These are phyloP conservation scores for Trapa bicornis DNA, from an alignment of 345 rosid genomes.

Conservation along the genomic window DNA sequence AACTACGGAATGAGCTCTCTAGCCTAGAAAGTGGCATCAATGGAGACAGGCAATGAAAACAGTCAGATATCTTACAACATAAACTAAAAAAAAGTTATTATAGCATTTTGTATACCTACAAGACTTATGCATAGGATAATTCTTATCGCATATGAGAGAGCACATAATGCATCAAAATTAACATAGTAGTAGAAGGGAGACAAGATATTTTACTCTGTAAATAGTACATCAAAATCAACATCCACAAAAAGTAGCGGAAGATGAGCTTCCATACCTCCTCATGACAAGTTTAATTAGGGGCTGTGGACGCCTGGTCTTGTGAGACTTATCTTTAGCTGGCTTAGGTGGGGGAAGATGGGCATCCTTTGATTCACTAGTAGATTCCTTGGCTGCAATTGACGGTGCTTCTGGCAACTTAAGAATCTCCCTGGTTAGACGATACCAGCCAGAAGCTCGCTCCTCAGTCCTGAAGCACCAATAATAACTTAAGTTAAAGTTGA, in stretches of 20 bases:
- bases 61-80: background rate
- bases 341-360: constrained; percentile 20
- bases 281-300: constrained; percentile 91
- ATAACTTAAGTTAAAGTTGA: background rate
- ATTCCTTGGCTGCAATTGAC: constrained; percentile 47
- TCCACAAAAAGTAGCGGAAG: background rate
- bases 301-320: constrained; percentile 88
- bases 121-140: background rate
- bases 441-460: constrained; percentile 98
- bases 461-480: constrained; percentile 39
- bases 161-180: background rate
- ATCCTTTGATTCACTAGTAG: constrained; percentile 28
- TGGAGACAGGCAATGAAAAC: background rate
- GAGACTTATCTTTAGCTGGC: constrained; percentile 64
- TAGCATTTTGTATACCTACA: background rate
- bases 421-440: constrained; percentile 92
- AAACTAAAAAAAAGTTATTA: background rate
- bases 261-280: constrained; percentile 61
- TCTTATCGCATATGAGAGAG: background rate
- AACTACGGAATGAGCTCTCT: constrained; percentile 98
- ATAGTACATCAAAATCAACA: background rate
- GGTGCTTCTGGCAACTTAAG: constrained; percentile 92
- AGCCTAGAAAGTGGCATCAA: constrained; percentile 33
- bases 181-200: constrained; percentile 2
- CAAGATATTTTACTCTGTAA: background rate